Evolutionary conservation across 371 early-diverging fungal genomes (phyloP), one percentile per base, ranked within the genome.

Genomic region (Apophysomyces ossiformis): DNA sequence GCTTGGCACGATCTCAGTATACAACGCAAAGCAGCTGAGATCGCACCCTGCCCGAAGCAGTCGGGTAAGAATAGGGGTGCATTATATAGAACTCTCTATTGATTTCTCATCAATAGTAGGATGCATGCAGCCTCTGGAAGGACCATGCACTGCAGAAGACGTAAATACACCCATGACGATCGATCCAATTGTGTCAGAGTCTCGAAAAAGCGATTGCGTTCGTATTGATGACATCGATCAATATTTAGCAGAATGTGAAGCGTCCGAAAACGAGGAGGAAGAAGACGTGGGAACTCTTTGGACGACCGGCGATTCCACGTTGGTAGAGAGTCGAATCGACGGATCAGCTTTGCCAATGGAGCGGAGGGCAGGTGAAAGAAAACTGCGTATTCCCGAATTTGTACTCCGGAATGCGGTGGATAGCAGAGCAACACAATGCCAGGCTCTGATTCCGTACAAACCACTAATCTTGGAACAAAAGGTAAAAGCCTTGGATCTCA

Each of bases 331-430:
- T 9, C 58, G 63, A 57, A 50, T 75, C 12, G 68, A 75, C 64
- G 75, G 73, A 7, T 62, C 68, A 6, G 16, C 67, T 7, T 60
- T 77, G 12, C 77, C 76, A 18, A 62, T 77, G 69, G 76, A 77
- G 60, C 64, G 69, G 39, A 66, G 63, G 41, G 60, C 73, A 11
- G 76, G 76, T 15, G 72, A 70, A 57, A 60, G 50, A 9, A 70
- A 69, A 57, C 66, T 74, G 26, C 60, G 69, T 16, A 81, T 77
- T 46, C 81, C 81, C 8, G 71, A 58, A 37, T 81, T 81, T 61
- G 70, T 77, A 11, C 61, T 79, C 12, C 56, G 60, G 12, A 26
- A 5, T 21, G 21, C n/a, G 16, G 54, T 21, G 21, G 21, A 50
- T 21, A 21, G 21, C 54, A 50, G 54, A 18, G 5, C 54, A 4